Base-by-base conservation (phyloP, 2,329 filamentous ascomycete genomes). In the Chrysoporthe puriensis region DNA sequence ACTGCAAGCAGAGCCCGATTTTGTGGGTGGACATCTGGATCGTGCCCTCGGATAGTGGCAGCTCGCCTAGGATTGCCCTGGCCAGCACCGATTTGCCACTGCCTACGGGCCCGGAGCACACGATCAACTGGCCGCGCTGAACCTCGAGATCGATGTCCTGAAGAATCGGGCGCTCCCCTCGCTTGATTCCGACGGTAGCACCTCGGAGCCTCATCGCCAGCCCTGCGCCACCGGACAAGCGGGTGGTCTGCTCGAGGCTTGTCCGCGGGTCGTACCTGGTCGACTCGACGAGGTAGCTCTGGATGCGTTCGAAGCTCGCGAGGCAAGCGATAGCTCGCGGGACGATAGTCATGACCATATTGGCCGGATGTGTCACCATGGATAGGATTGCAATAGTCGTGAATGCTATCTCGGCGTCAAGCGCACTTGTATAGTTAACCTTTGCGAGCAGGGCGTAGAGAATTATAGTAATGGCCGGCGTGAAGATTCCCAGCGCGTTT, bases 261-360 rank as follows among this genome's bases (percentile, higher is more conserved):
- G n/a, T 36, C 36, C 60, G 21, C 11, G n/a, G 44, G 21, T 34
- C 11, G 13, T 16, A 13, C n/a, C 32, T 21, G 36, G 42, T 13
- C 42, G 42, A 40, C 16, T 70, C 58, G 36, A 64, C 44, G 1
- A 81, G 66, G 54, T 76, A 82, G 0, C 59, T 56, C 61, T 82
- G 79, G 3, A 82, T 80, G 16, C 78, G 74, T 16, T 79, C 76
- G 60, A 81, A 79, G 26, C 74, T 75, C 0, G 79, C 71, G 6
- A 77, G 73, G 0, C 77, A 73, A 0, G 75, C 76, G 0, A 80
- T 70, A 0, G 71, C 74, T 4, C 74, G 73, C 0, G 80, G 80
- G 0, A 80, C 66, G 21, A 79, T 76, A 0, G 80, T 80, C 79
- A 81, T 81, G 21, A 82, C 71, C 78, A 81, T 82, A 62, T 82